A percentile compares a stretch with the other conserved stretches of the same genome.
Conservation (phyloP, 108 stramenopile genomes). For the Skeletonema marinoi region DNA sequence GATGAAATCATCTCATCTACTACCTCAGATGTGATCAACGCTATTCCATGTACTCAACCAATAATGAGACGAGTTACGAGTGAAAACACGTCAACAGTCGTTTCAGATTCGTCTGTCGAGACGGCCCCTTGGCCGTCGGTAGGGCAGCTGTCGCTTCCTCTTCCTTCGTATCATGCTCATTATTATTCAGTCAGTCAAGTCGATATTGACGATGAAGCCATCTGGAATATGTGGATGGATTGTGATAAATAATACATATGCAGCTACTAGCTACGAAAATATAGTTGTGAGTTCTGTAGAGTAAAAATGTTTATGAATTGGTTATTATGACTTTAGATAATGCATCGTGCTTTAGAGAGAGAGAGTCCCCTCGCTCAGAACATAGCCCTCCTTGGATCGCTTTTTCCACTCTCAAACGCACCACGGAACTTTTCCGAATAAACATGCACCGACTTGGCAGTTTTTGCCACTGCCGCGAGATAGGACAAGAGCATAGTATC, state of each 20-base stretch:
- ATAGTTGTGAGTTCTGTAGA: no score
- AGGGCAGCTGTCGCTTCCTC: neutral
- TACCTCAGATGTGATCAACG: neutral
- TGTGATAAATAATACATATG: neutral
- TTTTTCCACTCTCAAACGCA: constrained; percentile 25
- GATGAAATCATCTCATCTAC: neutral
- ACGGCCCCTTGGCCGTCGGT: neutral
- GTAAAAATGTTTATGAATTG: neutral
- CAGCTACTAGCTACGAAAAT: no score
- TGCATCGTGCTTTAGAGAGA: neutral
- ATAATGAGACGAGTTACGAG: neutral
- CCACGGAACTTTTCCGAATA: constrained; percentile 76
- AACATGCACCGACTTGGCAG: constrained; percentile 56
- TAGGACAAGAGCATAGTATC: constrained; percentile 56
- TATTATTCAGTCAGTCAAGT: neutral
- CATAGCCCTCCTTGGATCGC: constrained; percentile 11
- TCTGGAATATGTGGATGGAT: neutral
- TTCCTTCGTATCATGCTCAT: neutral
- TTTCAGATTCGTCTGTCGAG: no score
- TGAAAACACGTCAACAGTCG: neutral
- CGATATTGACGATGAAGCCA: neutral
- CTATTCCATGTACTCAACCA: neutral
- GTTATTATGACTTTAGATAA: neutral
- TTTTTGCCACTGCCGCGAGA: constrained; percentile 63
- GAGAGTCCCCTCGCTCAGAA: neutral